These are phyloP conservation scores for Salmacisia buchloeana DNA, from an alignment of 1,284 basidiomycete genomes.

Conservation along the genomic window DNA sequence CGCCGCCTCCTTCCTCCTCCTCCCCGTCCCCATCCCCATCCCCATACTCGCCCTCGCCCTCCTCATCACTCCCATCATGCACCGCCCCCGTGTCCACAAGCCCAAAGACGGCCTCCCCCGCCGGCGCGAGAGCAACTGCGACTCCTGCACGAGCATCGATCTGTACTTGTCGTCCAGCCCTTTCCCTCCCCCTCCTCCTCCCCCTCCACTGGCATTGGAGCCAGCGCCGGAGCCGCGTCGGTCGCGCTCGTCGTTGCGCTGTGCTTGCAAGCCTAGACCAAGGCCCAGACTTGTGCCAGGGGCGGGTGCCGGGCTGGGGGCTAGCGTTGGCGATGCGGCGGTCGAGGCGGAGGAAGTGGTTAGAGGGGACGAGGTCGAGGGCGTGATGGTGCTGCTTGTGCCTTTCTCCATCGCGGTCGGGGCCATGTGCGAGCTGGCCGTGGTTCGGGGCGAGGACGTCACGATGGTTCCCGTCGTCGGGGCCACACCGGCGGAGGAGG, in stretches of 20 bases:
- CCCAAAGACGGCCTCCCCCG: slow-evolving; percentile 41
- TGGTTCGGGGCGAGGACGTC: slow-evolving; percentile 11
- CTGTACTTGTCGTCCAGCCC: slow-evolving; percentile 33
- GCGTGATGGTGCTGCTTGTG: no score
- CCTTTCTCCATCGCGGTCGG: no score
- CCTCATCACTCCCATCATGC: slow-evolving; percentile 2
- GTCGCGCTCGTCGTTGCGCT: slow-evolving; percentile 2
- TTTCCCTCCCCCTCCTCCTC: no score
- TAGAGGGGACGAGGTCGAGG: background rate
- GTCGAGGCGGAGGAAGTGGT: background rate
- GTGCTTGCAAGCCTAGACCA: background rate
- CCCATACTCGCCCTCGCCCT: background rate
- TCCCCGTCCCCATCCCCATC: background rate
- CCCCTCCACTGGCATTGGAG: no score
- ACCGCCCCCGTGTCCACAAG: slow-evolving; percentile 3
- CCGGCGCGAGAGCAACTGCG: slow-evolving; percentile 41
- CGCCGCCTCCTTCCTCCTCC: background rate
- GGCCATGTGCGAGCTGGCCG: background rate
- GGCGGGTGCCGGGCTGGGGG: background rate
- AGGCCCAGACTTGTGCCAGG: background rate
- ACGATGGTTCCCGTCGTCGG: slow-evolving; percentile 17
- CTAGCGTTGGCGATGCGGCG: background rate
- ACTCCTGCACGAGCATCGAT: slow-evolving; percentile 46
- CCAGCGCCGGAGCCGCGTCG: no score
- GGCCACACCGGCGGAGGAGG: no score